Base-by-base conservation (phyloP, 2,329 filamentous ascomycete species). In the Fonsecaea multimorphosa region DNA sequence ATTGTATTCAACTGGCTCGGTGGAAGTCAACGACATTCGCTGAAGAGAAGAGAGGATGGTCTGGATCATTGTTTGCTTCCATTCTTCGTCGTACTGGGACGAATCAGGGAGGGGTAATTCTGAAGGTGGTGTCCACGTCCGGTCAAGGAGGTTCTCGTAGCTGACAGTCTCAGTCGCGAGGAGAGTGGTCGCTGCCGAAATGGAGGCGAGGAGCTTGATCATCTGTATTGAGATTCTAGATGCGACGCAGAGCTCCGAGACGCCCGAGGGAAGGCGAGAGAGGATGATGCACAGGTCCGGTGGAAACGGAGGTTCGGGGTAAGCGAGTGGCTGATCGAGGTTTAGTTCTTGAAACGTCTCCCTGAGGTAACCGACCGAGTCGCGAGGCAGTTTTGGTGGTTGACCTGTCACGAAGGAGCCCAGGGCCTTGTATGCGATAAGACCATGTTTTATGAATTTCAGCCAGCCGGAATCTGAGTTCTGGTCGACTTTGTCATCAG, bases 341-440 rank as follows among this genome's bases (percentile, higher is more conserved):
- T 58, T 51, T 7, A 72, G 58, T 36, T 66, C 68, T 36, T 68
- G 57, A 36, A 67, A 68, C 3, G 69, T 61, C 46, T 71, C 64
- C 14, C 56, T 64, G 38, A 63, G 58, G 51, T 62, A 67, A 5
- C 59, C 69, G 31, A 51, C 32, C 14, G 68, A 68, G 31, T 63
- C 59, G 40, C 57, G 32, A 9, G 63, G 64, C 16, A 66, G 36
- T n/a, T 68, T 64, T 22, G 61, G 64, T 29, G 69, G 59, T 34
- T 63, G 59, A 9, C 70, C 70, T 16, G 69, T 71, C 40, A 71
- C 63, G 22, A 71, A 65, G 12, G 66, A 71, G 19, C 65, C 69
- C 14, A 72, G 56, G 9, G 64, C 64, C 52, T 68, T 67, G 59
- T 68, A 71, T 31, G 59, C 68, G 12, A 38, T 46, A 34, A 72